Evolutionary conservation across 306 rosid species (phyloP).

Genomic region (Pyrus bretschneideri): DNA sequence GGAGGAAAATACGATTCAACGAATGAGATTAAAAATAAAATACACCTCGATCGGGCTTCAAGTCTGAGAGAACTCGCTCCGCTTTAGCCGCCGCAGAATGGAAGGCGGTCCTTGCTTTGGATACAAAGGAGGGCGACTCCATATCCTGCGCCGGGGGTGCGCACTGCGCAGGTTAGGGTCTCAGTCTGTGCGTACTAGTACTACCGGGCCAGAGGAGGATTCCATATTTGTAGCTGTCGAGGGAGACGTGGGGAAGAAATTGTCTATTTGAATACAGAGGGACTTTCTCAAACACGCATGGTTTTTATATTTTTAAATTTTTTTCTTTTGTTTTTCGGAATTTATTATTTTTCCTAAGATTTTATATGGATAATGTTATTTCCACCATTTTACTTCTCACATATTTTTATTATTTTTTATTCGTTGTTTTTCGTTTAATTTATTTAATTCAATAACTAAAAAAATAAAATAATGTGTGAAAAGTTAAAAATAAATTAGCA

Average conservation of each 20-base stretch:
- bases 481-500: fast-evolving
- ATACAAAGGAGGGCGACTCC: conserved; percentile 82
- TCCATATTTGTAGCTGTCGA: conserved; percentile 5
- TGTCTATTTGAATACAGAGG: neutral
- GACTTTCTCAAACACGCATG: neutral
- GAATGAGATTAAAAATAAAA: neutral
- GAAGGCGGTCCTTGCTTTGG: conserved; percentile 91
- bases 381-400: fast-evolving
- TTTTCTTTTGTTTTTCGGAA: neutral
- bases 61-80: conserved; percentile 78
- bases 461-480: no score
- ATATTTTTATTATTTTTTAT: no score
- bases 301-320: neutral
- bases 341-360: neutral
- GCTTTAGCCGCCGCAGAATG: conserved; percentile 99
- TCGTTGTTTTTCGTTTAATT: fast-evolving
- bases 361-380: no score
- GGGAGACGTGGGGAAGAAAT: neutral
- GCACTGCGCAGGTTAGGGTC: conserved; percentile 28
- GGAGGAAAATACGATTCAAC: neutral
- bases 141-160: conserved; percentile 36
- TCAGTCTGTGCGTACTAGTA: neutral
- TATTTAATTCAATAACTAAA: no score
- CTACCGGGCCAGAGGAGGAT: neutral
- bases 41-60: conserved; percentile 77